These are phyloP conservation scores for Diaporthe sp. DNA, from an alignment of 2,329 filamentous ascomycete species.

Conservation along the genomic window DNA sequence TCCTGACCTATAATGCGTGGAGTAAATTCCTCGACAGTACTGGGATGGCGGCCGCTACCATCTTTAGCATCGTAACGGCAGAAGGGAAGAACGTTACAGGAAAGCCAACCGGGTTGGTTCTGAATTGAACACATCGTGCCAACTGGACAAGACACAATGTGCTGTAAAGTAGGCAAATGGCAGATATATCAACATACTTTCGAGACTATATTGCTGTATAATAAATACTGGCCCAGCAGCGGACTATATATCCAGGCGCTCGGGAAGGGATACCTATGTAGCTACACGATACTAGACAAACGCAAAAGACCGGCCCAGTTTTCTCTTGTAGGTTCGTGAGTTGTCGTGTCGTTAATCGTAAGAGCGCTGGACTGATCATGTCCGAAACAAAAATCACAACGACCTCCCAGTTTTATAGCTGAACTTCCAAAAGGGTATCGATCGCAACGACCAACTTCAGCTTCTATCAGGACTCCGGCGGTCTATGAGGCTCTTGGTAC, in stretches of 20 bases:
- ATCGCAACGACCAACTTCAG: conserved; percentile 25
- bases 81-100: too few relatives aligned
- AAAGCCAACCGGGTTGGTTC: too few relatives aligned
- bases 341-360: conserved; percentile 1
- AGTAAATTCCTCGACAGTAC: too few relatives aligned
- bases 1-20: too few relatives aligned
- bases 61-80: too few relatives aligned
- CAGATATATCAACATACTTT: background rate
- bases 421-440: conserved; percentile 21
- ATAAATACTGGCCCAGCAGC: conserved; percentile 24
- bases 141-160: background rate
- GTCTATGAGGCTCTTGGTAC: conserved; percentile 37
- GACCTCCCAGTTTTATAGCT: background rate
- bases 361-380: background rate
- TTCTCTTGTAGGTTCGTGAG: conserved; percentile 9
- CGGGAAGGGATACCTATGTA: background rate
- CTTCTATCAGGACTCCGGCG: conserved; percentile 32
- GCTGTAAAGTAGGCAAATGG: background rate
- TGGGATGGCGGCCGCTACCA: too few relatives aligned
- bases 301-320: conserved; percentile 5
- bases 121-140: too few relatives aligned
- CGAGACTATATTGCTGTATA: background rate
- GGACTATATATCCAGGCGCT: background rate
- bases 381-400: conserved; percentile 9
- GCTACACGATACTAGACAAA: conserved; percentile 24